These are phyloP conservation scores for Aureobasidium sp. DNA, from an alignment of 2,329 filamentous ascomycete genomes.

Conservation along the genomic window DNA sequence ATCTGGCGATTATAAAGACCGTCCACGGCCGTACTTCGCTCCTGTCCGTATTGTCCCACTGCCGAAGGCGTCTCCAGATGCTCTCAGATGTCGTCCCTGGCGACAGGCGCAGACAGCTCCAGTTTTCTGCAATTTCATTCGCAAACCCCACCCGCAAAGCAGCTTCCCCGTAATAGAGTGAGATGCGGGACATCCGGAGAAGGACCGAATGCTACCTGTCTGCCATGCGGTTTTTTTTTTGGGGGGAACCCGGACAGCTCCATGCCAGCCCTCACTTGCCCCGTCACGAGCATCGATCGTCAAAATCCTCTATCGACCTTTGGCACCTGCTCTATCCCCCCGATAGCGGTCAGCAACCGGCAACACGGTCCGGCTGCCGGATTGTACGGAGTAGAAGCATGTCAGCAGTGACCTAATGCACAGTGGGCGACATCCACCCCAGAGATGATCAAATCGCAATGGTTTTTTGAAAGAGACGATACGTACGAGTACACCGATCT, in stretches of 20 bases:
- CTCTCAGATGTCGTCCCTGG: background rate
- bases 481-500: too few species aligned
- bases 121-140: background rate
- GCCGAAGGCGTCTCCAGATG: too few species aligned
- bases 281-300: background rate
- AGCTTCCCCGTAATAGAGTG: background rate
- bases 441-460: too few species aligned
- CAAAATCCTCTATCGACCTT: background rate
- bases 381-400: background rate
- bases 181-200: background rate
- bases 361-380: background rate
- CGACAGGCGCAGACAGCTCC: background rate
- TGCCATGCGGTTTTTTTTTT: background rate
- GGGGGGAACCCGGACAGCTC: background rate
- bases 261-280: background rate
- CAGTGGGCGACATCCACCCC: background rate
- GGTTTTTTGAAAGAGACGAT: too few species aligned
- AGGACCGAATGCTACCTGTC: background rate
- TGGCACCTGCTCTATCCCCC: background rate
- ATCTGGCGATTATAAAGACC: background rate
- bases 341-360: background rate
- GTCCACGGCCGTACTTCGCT: slow-evolving; percentile 9
- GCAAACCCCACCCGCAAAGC: background rate
- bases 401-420: background rate
- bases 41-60: background rate